Evolutionary conservation across 2,329 filamentous ascomycete genomes (phyloP).

Genomic region (Scopulariopsis brevicaulis): DNA sequence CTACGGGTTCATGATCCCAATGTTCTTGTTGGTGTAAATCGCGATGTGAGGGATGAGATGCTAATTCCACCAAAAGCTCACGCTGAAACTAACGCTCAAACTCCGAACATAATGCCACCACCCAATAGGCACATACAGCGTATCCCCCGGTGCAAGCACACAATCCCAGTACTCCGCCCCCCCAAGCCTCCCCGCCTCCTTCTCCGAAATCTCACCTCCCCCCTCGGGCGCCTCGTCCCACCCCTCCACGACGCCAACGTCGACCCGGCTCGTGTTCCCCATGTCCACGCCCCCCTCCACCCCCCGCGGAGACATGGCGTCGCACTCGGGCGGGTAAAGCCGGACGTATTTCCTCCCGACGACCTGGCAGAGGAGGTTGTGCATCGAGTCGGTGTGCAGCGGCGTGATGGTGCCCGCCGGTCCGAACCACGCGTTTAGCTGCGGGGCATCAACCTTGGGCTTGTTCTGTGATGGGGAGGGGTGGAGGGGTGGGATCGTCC

Average conservation of each 20-base stretch:
- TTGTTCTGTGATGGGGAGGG: constrained; percentile 21
- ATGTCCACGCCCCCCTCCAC: constrained; percentile 69
- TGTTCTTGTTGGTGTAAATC: neutral
- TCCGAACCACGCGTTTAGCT: constrained; percentile 89
- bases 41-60: neutral
- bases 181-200: constrained; percentile 35
- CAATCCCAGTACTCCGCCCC: constrained; percentile 61
- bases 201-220: constrained; percentile 18
- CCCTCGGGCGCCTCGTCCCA: constrained; percentile 29
- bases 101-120: constrained; percentile 98
- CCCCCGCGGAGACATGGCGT: constrained; percentile 47
- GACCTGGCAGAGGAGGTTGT: constrained; percentile 84
- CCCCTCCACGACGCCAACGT: constrained; percentile 60
- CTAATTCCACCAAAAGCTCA: constrained; percentile 91
- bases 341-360: constrained; percentile 89
- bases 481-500: constrained; percentile 52
- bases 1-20: neutral
- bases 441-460: constrained; percentile 41
- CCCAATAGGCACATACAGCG: constrained; percentile 78
- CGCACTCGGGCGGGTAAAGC: constrained; percentile 62
- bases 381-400: constrained; percentile 85
- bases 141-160: constrained; percentile 70
- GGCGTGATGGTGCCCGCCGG: constrained; percentile 82
- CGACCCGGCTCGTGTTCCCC: constrained; percentile 77
- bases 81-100: constrained; percentile 78